Base-by-base conservation (phyloP, 2,329 filamentous ascomycete species). In the Ascochyta lentis region DNA sequence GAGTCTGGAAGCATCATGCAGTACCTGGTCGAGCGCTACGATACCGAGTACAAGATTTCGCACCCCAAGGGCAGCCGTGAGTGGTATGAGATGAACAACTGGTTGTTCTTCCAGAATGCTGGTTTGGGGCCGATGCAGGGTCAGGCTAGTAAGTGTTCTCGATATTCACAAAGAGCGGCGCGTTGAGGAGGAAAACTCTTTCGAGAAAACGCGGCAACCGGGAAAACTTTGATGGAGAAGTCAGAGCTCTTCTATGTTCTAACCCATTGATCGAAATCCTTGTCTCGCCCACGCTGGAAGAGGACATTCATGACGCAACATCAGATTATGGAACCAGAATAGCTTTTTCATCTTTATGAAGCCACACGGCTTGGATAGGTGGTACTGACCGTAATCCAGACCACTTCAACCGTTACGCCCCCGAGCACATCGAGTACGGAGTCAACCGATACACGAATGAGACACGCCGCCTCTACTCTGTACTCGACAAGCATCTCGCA, bases 1-100 rank as follows among this genome's bases (percentile, higher is more conserved):
- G 92, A 96, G 77, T 90, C 86, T 60, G 92, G 91, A 54, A 86
- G 88, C 61, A 95, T 96, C 71, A 80, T 96, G 78, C 86, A 92
- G 75, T 96, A 96, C 73, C 84, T 96, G 6, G 86, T 89, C 16
- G 89, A 92, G 48, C 84, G 86, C 56, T 96, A 96, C 73, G 92
- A 96, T 76, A 83, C 81, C 26, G 89, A 93, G 49, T 80, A 95
- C 81, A 94, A 92, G 79, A 84, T 96, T 56, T 92, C 88, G 40
- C 96, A 90, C 72, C 89, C 91, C 0, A 77, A 77, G 22, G 91
- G 86, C 12, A 85, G 86, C 6, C 81, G 87, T 42, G 92, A 96
- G 76, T 85, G 88, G 74, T 92, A 89, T 77, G 90, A 96, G 76
- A 84, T 86, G 71, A 91, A 86, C 70, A 93, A 86, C 77, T 96